Evolutionary conservation across 2,329 filamentous ascomycete genomes (phyloP), one percentile per base, ranked within the genome.

Genomic region (Dothiorella sarmentorum): DNA sequence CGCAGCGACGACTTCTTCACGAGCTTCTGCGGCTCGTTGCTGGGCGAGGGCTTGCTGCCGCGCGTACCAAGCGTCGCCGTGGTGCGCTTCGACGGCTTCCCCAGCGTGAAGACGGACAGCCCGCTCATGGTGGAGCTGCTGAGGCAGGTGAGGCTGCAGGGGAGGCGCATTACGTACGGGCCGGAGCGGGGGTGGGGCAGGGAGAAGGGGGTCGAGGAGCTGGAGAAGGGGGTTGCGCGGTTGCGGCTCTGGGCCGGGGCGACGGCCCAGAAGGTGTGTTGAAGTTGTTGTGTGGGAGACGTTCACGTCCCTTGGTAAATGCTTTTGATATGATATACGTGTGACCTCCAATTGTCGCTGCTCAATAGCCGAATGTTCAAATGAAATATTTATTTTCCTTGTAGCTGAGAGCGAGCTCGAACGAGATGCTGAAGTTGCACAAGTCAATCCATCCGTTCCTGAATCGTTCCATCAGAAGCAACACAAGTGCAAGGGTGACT

Each of bases 11-110:
- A 85, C 1, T 90, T 88, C 63, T 92, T 90, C 67, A 88, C 90
- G 61, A 72, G 71, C 4, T 91, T 91, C 66, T 85, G 82, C 24
- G 75, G 79, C 10, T 73, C 76, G 1, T 72, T 91, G 26, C 68
- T 91, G 6, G 71, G 74, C 3, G 77, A n/a, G n/a, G n/a, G 75
- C 7, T 78, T 91, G 3, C 67, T 91, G 2, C 73, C 76, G 1
- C 78, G 79, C 57, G 71, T 88, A 59, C 83, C 86, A 0, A 78
- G 76, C 35, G 69, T 89, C 2, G 68, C 78, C 7, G 75, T 76
- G 1, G 77, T 91, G 18, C 82, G 89, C 65, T 88, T 92, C 61
- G 89, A 92, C 70, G 88, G 82, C 0, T 89, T 81, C 68, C 74
- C 81, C 0, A 82, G 82, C 56, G 85, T 92, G 3, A 83, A 82